Percentiles rank a stretch among this genome's conserved stretches.
phyloP scores from a whole-genome alignment of 1,284 basidiomycete genomes.

The Rhizopogon parksii region DNA sequence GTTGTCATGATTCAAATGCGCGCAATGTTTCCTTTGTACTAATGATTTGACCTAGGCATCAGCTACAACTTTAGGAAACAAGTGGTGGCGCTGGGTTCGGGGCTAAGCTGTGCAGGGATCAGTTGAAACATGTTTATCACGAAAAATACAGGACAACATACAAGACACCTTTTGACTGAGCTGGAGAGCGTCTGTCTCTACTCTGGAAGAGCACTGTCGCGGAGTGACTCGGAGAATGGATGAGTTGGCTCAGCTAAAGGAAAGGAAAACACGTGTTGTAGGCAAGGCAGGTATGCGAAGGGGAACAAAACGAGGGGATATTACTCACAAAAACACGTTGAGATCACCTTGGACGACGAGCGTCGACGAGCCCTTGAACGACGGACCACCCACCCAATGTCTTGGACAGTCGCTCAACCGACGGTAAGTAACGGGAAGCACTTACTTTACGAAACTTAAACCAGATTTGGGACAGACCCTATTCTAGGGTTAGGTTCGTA shows the following conservation, averaged over 20 bases:
- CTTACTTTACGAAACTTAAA: too few relatives aligned
- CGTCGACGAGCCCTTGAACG: too few relatives aligned
- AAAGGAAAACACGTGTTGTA: not conserved
- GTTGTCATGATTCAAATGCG: constrained; percentile 5
- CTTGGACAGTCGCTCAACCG: not conserved
- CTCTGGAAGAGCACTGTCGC: not conserved
- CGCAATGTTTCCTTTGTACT: constrained; percentile 5
- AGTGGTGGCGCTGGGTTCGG: not conserved
- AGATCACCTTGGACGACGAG: too few relatives aligned
- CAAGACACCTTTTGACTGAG: not conserved
- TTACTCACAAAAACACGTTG: not conserved
- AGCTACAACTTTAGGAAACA: not conserved
- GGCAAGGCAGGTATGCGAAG: not conserved
- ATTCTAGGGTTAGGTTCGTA: not conserved
- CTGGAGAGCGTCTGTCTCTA: not conserved
- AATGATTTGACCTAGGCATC: constrained; percentile 4
- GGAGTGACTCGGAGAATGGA: not conserved
- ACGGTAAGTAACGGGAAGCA: not conserved
- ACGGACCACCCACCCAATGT: not conserved
- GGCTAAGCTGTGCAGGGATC: constrained; percentile 1
- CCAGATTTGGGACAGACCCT: not conserved
- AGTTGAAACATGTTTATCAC: not conserved
- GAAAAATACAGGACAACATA: not conserved
- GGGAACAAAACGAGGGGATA: not conserved
- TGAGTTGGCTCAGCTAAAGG: not conserved